Evolutionary conservation across 2,329 filamentous ascomycete species (phyloP), one percentile per base, ranked within the genome.

Genomic region (Diaporthe sp.): DNA sequence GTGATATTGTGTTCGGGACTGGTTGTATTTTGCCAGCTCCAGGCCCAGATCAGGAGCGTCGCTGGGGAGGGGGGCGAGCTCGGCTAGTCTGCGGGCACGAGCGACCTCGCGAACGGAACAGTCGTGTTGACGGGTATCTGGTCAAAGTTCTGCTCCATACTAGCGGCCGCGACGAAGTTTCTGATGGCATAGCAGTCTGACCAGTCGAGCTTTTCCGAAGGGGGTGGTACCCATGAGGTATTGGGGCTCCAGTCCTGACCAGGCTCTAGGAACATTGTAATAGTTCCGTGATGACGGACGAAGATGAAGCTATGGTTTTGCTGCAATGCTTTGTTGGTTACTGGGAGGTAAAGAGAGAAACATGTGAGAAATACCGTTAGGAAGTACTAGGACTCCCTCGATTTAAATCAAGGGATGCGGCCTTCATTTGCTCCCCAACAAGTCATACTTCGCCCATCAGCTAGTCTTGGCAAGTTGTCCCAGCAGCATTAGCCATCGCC

Each of bases 21-120:
- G 2, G 34, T 42, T 9, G 34, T 39, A 4, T 61, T 61, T 12
- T 42, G 34, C 58, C 58, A 61, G 58, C 58, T 61, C 58, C 58
- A 61, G 58, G 58, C 58, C 58, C 58, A 61, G 12, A 61, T 61
- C 34, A 61, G 12, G 13, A 61, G 34, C 58, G 58, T 61, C n/a
- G 37, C 58, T 2, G 34, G 58, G 13, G 58, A 39, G 0, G 34
- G 58, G 15, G 58, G 37, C 22, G 37, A 61, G 6, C 5, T 12
- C 6, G 37, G 22, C 58, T n/a, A 61, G 58, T 10, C 34, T 25
- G 22, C 34, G 22, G 58, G 58, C n/a, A 61, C 37, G 17, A 42
- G 58, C 6, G 58, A 61, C 58, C 37, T 42, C 58, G 37, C 58
- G 58, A 61, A 61, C 5, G 58, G 19, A 4, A 61, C 58, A 4